Evolutionary conservation across 768 basidiomycete genomes (phyloP), one percentile per base, ranked within the genome.

Genomic region (Podaxis mareebaensis): DNA sequence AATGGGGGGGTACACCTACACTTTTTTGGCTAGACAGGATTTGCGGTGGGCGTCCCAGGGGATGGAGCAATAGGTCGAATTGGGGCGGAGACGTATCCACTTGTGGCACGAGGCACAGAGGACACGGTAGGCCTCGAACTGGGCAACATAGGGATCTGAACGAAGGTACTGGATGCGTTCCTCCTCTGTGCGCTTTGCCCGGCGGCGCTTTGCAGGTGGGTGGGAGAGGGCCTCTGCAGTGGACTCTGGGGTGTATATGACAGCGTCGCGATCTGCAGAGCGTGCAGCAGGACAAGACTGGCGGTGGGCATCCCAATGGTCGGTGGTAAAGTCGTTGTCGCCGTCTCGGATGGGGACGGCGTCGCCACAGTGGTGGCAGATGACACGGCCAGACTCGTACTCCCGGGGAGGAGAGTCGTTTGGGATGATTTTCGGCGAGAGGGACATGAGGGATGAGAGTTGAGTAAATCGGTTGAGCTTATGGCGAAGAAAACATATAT

Each of bases 21-120:
- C 82, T 73, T 90, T 90, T 77, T 90, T 92, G 1, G 89, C 86
- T 52, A 93, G 75, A 74, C 91, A 92, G 70, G 89, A 90, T 77
- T 91, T 92, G 46, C 91, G 79, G 70, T 93, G 91, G 3, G 91
- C 91, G 70, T 92, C 90, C 91, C 91, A 93, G 0, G 91, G 91
- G 59, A 93, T 92, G n/a, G 87, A 89, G 69, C 91, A 93, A 68
- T 92, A 93, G 0, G 91, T 92, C 59, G 91, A 92, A 72, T 93
- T 93, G 49, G 91, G 90, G 7, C 91, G 82, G n/a, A 93, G 79
- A 15, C 92, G 82, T 66, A 93, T 92, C 91, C 91, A 93, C 72
- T 91, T 92, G 73, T 92, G 87, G 75, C 91, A 93, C 4, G 83
- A 85, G 52, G 86, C 88, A 73, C 91, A 92, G 10, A 92, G 80